Percentiles rank a stretch among this genome's conserved stretches.
Evolutionary conservation across 176 grass and related monocot species (phyloP).

Genomic region (Musa acuminata): DNA sequence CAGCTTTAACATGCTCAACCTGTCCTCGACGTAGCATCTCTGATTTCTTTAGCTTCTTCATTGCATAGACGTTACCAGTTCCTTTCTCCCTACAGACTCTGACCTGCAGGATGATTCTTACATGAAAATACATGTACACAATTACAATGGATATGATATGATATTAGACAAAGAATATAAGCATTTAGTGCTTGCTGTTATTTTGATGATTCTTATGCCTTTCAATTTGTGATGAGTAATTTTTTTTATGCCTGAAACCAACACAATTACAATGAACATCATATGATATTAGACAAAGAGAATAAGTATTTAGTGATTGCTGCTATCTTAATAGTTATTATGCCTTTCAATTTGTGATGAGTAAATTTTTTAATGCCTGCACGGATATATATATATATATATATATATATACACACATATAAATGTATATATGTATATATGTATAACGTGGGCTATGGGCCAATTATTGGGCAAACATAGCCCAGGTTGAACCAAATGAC

Average conservation of each 20-base stretch:
- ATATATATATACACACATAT: too few relatives aligned
- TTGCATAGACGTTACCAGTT: constrained; percentile 84
- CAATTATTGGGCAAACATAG: too few relatives aligned
- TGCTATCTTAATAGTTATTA: background rate
- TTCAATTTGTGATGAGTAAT: background rate
- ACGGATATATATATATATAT: too few relatives aligned
- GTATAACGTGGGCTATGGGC: too few relatives aligned
- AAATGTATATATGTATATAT: too few relatives aligned
- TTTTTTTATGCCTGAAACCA: too few relatives aligned
- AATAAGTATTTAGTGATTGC: background rate
- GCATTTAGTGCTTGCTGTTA: background rate
- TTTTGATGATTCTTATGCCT: background rate
- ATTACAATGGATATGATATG: background rate
- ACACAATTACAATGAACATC: background rate
- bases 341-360: background rate
- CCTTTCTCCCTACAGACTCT: constrained; percentile 84
- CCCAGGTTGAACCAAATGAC: too few relatives aligned
- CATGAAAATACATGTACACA: background rate
- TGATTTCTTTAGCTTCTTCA: constrained; percentile 97
- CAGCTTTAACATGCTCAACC: constrained; percentile 98
- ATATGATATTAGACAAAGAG: background rate
- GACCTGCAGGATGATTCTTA: constrained; percentile 44
- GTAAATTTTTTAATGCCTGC: too few relatives aligned
- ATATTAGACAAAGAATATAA: background rate
- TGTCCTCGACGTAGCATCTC: constrained; percentile 99